Conservation (phyloP, 139 green algal genomes). For the Coccomyxa sp. region DNA sequence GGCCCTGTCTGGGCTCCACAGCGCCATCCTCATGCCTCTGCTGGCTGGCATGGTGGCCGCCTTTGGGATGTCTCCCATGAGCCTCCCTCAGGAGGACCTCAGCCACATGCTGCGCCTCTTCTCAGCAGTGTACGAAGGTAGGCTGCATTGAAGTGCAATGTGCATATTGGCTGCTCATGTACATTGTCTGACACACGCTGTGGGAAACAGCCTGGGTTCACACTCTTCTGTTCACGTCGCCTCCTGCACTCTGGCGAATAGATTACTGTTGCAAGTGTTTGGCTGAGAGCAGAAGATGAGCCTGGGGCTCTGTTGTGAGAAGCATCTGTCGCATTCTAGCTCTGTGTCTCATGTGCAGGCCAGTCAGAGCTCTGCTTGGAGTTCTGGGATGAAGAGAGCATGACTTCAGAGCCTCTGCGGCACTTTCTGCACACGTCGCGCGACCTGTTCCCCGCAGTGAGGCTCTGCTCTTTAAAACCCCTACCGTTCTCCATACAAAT, state of each 20-base stretch:
- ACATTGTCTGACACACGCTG: neutral
- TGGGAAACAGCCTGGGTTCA: neutral
- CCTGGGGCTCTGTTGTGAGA: too few relatives aligned
- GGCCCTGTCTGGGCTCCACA: conserved; percentile 10
- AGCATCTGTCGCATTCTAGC: too few relatives aligned
- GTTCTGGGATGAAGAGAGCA: conserved; percentile 24
- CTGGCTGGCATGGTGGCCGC: conserved; percentile 31
- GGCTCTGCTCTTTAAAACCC: neutral
- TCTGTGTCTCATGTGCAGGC: neutral
- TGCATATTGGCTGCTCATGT: neutral
- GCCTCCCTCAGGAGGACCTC: conserved; percentile 19
- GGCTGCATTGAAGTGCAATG: neutral
- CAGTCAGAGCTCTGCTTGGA: conserved; percentile 27
- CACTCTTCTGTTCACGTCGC: neutral
- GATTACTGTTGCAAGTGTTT: too few relatives aligned
- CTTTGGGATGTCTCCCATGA: conserved; percentile 37
- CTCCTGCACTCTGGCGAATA: too few relatives aligned
- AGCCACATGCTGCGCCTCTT: conserved; percentile 24
- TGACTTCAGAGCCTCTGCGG: conserved; percentile 35
- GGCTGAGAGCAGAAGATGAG: too few relatives aligned
- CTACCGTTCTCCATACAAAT: neutral
- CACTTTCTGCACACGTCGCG: conserved; percentile 35
- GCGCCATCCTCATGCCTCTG: conserved; percentile 20
- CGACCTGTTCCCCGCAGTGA: conserved; percentile 50
- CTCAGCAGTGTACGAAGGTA: conserved; percentile 16